Evolutionary conservation across 805 yeast species (phyloP).

Genomic region (Cyberlindnera galapagoensis): DNA sequence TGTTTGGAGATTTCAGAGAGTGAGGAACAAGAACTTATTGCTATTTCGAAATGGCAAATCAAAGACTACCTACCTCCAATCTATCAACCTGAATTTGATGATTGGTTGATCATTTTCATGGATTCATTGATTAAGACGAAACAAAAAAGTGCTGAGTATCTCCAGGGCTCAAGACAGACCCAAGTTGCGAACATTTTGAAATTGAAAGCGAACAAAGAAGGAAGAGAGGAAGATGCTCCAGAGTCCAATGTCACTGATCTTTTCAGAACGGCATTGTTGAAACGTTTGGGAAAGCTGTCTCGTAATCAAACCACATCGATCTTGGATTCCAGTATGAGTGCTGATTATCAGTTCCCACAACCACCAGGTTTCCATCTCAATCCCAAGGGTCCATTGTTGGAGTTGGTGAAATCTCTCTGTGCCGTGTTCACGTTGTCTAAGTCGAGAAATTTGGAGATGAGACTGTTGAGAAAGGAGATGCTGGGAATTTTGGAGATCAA

Average conservation of each 20-base stretch:
- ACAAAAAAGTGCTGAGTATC: constrained; percentile 18
- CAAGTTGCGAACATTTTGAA: constrained; percentile 54
- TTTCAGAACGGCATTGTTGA: constrained; percentile 58
- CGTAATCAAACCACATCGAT: constrained; percentile 69
- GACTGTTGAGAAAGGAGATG: constrained; percentile 69
- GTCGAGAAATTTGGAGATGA: constrained; percentile 60
- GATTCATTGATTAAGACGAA: constrained; percentile 61
- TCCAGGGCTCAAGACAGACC: constrained; percentile 50
- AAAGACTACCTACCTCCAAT: constrained; percentile 66
- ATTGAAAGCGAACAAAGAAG: constrained; percentile 30
- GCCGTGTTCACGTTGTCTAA: constrained; percentile 66
- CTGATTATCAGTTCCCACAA: constrained; percentile 66
- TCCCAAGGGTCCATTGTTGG: constrained; percentile 67
- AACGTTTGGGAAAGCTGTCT: constrained; percentile 58
- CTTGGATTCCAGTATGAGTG: constrained; percentile 53
- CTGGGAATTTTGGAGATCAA: constrained; percentile 68
- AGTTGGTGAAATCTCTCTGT: constrained; percentile 67
- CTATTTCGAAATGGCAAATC: constrained; percentile 72
- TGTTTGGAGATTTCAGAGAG: constrained; percentile 31
- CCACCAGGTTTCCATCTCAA: constrained; percentile 67
- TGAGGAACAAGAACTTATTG: constrained; percentile 32
- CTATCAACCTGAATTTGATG: constrained; percentile 77
- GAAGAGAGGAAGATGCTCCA: constrained; percentile 30
- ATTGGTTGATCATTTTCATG: constrained; percentile 75
- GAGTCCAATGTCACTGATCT: constrained; percentile 44